Conservation (phyloP, 2,329 filamentous ascomycete genomes). For the Fusarium cyanostomum region DNA sequence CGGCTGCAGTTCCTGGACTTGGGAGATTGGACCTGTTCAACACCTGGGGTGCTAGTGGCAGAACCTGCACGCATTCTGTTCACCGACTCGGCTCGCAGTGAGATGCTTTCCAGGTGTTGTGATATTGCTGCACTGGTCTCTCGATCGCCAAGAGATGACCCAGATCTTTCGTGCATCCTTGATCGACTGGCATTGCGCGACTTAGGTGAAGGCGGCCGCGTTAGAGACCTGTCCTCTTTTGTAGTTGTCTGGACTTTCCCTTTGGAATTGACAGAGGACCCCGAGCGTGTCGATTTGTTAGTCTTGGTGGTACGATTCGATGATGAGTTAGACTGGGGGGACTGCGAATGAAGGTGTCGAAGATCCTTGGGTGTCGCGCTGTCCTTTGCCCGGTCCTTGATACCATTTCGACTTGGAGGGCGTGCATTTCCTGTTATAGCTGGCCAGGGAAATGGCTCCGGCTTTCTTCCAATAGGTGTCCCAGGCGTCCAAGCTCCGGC, state of each 20-base stretch:
- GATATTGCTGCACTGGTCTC: slow-evolving; percentile 16
- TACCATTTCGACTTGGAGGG: neutral
- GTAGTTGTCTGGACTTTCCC: neutral
- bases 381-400: neutral
- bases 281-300: neutral
- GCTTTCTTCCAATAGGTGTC: slow-evolving; percentile 27
- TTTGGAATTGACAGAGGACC: neutral
- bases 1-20: slow-evolving; percentile 9
- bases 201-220: slow-evolving; percentile 47
- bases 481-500: slow-evolving; percentile 11
- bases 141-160: slow-evolving; percentile 26
- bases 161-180: slow-evolving; percentile 32
- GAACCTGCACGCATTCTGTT: neutral
- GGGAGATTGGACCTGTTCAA: slow-evolving; percentile 1
- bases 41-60: neutral
- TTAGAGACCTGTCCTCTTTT: neutral
- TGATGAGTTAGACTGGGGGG: slow-evolving; percentile 8
- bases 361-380: neutral
- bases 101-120: slow-evolving; percentile 38
- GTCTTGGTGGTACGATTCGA: slow-evolving; percentile 13
- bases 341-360: neutral
- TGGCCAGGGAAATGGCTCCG: slow-evolving; percentile 37
- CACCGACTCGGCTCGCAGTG: slow-evolving; percentile 39
- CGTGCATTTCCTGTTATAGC: slow-evolving; percentile 8
- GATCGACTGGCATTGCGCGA: slow-evolving; percentile 50